Percentiles rank a stretch among this genome's conserved stretches.
These are phyloP conservation scores for Ogataea degrootiae DNA, from an alignment of 805 yeast genomes.

Conservation along the genomic window DNA sequence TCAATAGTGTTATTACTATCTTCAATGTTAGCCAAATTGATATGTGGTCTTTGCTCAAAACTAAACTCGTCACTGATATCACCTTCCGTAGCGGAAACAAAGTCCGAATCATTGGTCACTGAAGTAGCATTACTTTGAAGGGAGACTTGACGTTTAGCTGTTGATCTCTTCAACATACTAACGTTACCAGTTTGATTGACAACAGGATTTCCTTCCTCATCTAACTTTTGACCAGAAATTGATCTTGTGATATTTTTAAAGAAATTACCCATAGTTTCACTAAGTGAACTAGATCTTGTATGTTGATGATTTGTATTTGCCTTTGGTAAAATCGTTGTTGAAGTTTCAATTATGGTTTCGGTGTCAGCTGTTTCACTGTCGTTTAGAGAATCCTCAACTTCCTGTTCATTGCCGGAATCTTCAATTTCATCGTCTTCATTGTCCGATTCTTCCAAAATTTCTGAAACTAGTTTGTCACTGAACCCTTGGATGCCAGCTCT, in stretches of 20 bases:
- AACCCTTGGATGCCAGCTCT: constrained; percentile 21
- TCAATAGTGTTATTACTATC: constrained; percentile 12
- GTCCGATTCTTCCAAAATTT: not conserved
- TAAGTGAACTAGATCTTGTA: constrained; percentile 11
- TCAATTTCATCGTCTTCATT: too few species aligned
- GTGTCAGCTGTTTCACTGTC: not conserved
- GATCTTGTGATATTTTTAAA: constrained; percentile 14
- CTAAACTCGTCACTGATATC: constrained; percentile 8
- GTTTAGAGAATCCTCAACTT: not conserved
- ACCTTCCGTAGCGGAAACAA: constrained; percentile 30
- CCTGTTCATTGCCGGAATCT: too few species aligned
- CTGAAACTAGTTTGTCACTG: constrained; percentile 16
- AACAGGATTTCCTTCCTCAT: not conserved
- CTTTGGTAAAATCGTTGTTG: not conserved
- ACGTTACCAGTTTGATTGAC: not conserved
- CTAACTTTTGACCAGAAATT: constrained; percentile 8
- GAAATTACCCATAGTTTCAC: constrained; percentile 18
- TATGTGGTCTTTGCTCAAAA: not conserved
- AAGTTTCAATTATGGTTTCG: not conserved
- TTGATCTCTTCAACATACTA: not conserved
- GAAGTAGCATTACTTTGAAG: constrained; percentile 23
- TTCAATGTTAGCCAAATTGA: not conserved
- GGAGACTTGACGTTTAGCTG: constrained; percentile 18
- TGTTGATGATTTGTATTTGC: not conserved
- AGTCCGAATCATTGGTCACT: constrained; percentile 26